Evolutionary conservation across 2,329 filamentous ascomycete genomes (phyloP), one percentile per base, ranked within the genome.

Genomic region (Cryphonectria carpinicola): DNA sequence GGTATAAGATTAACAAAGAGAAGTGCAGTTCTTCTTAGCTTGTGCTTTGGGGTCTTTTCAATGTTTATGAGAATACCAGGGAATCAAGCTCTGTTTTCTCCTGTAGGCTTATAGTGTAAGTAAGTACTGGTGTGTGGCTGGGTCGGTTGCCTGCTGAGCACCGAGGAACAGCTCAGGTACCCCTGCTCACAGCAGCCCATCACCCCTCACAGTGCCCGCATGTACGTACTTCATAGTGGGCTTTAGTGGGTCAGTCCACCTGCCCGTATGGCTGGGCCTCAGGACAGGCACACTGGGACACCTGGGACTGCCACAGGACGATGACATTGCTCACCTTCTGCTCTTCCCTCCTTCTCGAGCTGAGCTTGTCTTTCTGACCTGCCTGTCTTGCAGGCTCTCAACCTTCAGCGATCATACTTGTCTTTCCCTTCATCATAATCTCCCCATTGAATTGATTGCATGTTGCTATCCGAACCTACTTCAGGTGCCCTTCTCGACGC

Each of bases 291-390:
- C 22, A 52, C 7, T 32, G 63, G 54, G 54, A 32, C 54, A 32
- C 28, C 3, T 32, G 13, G 28, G 54, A 56, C 52, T 25, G 52
- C 19, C 63, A 65, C 17, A 46, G 37, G 14, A 37, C 63, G 28
- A 65, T 43, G 63, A 65, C 63, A 65, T 65, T 65, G 19, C 63
- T 22, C 39, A n/a, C 39, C 39, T 10, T 61, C 39, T 43, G 37
- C 39, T 46, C 37, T 22, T 46, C 25, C 61, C 46, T 49, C 46
- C 46, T 22, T 7, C 39, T 35, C 4, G 17, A 28, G 5, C 37
- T 39, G n/a, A 46, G 22, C 61, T 46, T 41, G 37, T 41, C 19
- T 46, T 28, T 14, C n/a, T 6, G 17, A 25, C 32, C 25, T 64
- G 39, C 28, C 49, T 39, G 41, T 5, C 28, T 25, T 61, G 58